These are phyloP conservation scores for Alternaria ethzedia DNA, from an alignment of 2,329 filamentous ascomycete genomes.

Conservation along the genomic window DNA sequence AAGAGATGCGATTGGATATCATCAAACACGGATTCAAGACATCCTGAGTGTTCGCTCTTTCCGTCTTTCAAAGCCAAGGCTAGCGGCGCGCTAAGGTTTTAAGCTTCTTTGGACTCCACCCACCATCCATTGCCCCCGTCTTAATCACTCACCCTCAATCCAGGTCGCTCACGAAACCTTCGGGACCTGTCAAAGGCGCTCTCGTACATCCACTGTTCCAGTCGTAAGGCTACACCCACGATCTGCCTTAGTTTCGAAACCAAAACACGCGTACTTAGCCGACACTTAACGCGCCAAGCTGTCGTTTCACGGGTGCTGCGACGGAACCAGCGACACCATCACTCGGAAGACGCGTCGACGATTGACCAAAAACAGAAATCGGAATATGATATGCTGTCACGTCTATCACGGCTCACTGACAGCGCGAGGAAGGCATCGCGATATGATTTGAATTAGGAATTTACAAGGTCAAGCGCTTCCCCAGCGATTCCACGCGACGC, in stretches of 20 bases:
- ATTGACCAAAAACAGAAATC: not conserved
- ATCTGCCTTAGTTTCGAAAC: constrained; percentile 32
- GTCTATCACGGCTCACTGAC: not conserved
- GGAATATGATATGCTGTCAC: not conserved
- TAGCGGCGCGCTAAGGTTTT: constrained; percentile 15
- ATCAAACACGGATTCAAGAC: not conserved
- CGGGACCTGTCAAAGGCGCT: constrained; percentile 3
- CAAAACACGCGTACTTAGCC: constrained; percentile 18
- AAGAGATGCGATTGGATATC: not conserved
- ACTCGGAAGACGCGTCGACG: not conserved
- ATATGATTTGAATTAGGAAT: not conserved
- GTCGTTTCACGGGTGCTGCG: constrained; percentile 15
- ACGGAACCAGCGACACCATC: constrained; percentile 15
- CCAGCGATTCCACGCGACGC: not conserved
- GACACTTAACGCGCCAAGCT: not conserved
- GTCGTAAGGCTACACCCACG: not conserved
- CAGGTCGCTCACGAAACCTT: constrained; percentile 6
- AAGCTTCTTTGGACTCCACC: constrained; percentile 12
- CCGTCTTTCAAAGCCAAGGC: not conserved
- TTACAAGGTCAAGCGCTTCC: not conserved
- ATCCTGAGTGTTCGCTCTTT: not conserved
- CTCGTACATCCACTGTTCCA: constrained; percentile 18
- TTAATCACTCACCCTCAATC: not conserved
- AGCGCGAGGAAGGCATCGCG: not conserved
- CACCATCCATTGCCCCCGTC: not conserved